These are phyloP conservation scores for Periconia sp. DNA, from an alignment of 2,329 filamentous ascomycete genomes.

Conservation along the genomic window DNA sequence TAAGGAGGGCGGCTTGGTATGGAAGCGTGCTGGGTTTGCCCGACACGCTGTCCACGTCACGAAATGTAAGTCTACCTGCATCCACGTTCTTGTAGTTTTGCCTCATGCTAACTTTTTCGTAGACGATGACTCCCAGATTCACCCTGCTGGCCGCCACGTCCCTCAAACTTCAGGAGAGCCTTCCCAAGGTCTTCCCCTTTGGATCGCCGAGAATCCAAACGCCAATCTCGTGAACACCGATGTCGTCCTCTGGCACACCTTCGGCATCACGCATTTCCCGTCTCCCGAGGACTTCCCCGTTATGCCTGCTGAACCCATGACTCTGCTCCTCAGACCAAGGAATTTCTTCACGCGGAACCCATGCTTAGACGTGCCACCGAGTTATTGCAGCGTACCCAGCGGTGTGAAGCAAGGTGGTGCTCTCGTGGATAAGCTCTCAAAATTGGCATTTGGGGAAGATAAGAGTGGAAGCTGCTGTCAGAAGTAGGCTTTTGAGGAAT, in stretches of 20 bases:
- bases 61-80: conserved; percentile 67
- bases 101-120: conserved; percentile 14
- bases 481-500: too few relatives aligned
- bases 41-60: conserved; percentile 88
- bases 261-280: conserved; percentile 89
- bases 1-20: conserved; percentile 80
- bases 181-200: conserved; percentile 73
- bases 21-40: conserved; percentile 89
- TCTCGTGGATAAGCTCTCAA: conserved; percentile 58
- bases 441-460: conserved; percentile 53
- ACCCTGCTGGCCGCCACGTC: conserved; percentile 85
- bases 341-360: conserved; percentile 86
- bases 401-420: conserved; percentile 62
- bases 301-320: conserved; percentile 85
- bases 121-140: conserved; percentile 82
- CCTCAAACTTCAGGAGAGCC: conserved; percentile 85
- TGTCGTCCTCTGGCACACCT: conserved; percentile 92
- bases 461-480: conserved; percentile 29
- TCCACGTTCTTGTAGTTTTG: not conserved
- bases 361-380: conserved; percentile 79
- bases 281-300: conserved; percentile 89
- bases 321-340: conserved; percentile 75
- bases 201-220: conserved; percentile 73
- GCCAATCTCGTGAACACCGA: conserved; percentile 80
- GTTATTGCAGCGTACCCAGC: conserved; percentile 74